Evolutionary conservation across 192 early-diverging fungal genomes (phyloP), one percentile per base, ranked within the genome.

Genomic region (Cladochytrium replicatum): DNA sequence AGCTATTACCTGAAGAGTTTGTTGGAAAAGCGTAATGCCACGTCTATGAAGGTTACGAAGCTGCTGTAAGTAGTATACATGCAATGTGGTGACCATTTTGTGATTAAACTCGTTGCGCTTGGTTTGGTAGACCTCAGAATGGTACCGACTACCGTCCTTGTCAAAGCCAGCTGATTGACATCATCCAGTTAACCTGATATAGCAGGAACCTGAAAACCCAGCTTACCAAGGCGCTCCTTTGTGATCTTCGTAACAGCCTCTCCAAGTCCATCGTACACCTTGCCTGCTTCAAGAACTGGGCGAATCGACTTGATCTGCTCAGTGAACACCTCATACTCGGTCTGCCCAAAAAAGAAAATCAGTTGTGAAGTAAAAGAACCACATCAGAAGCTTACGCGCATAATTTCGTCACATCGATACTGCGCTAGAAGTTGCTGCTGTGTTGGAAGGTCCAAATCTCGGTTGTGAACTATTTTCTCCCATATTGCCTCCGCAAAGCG

Each of bases 381-480:
- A n/a, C n/a, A n/a, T n/a, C n/a, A n/a, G n/a, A n/a, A n/a, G n/a
- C n/a, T n/a, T n/a, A n/a, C n/a, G n/a, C 64, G 77, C 24, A 86
- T 79, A 61, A 99, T 97, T 64, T 99, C 96, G 45, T 99, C 96
- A 61, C 96, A 99, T 39, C 96, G 84, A 65, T 88, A 97, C 72
- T 97, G 92, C 26, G 96, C 96, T 41, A 99, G 75, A 38, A 99
- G 63, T 62, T 97, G 88, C 70, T 96, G 94, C 60, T 99, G 96
- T 3, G 93, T 96, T 2, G 96, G 96, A 29, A 99, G 72, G 71
- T 99, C 96, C 49, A 99, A 69, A 51, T 99, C 96, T 49, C 86
- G 84, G 69, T 94, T 96, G 64, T 82, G 78, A 47, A 87, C 71
- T 34, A 99, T 93, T 68, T 92, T 91, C 43, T 91, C 90, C 96